phyloP scores from a whole-genome alignment of 2,329 filamentous ascomycete species.

The Aspergillus pseudoviridinutans region DNA sequence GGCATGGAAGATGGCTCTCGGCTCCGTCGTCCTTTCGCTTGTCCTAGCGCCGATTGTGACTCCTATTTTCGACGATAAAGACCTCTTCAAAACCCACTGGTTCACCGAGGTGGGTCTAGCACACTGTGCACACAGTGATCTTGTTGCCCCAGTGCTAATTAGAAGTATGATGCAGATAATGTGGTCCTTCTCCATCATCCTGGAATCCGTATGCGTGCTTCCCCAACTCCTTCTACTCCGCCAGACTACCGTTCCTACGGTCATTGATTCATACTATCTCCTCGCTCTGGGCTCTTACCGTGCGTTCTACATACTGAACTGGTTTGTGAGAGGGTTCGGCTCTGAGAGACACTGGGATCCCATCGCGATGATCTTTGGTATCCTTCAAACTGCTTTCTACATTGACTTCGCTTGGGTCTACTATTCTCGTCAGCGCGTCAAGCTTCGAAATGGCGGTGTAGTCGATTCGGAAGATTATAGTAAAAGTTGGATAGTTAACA shows the following conservation, averaged over 20 bases:
- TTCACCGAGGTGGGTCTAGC: conserved; percentile 38
- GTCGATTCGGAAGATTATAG: conserved; percentile 87
- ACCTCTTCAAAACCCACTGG: conserved; percentile 20
- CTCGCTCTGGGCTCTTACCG: conserved; percentile 83
- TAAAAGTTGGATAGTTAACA: conserved; percentile 77
- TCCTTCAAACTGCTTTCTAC: conserved; percentile 86
- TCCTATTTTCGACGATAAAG: conserved; percentile 62
- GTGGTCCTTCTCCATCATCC: conserved; percentile 85
- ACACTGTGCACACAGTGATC: not conserved
- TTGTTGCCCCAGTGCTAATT: not conserved
- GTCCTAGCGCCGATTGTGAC: conserved; percentile 68
- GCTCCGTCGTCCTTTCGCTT: conserved; percentile 62
- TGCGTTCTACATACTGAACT: conserved; percentile 85
- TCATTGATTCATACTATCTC: conserved; percentile 96
- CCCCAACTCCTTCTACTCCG: conserved; percentile 88
- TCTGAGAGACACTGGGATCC: conserved; percentile 60
- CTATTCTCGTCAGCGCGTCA: conserved; percentile 87
- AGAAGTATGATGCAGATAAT: conserved; percentile 54
- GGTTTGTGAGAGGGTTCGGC: conserved; percentile 68
- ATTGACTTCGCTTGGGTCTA: conserved; percentile 97
- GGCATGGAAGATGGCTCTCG: conserved; percentile 84
- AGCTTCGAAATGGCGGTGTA: conserved; percentile 81
- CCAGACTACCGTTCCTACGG: conserved; percentile 91
- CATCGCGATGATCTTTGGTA: conserved; percentile 77
- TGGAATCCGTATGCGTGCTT: conserved; percentile 86